Evolutionary conservation across 805 yeast genomes (phyloP), one percentile per base, ranked within the genome.

Genomic region (Metschnikowia kunwiensis): DNA sequence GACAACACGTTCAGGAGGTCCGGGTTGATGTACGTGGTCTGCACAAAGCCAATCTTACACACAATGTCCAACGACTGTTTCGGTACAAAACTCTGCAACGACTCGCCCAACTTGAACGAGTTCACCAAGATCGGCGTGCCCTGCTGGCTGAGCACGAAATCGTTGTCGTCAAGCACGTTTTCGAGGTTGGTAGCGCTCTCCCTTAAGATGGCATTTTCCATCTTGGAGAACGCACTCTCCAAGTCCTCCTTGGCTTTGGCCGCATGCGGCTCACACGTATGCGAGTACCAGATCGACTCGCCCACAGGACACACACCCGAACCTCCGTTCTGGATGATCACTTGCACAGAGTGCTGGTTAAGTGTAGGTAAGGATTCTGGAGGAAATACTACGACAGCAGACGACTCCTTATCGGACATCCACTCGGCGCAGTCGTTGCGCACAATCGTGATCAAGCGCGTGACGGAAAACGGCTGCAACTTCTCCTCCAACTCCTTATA

Each of bases 301-400:
- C 86, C 93, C n/a, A 58, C 57, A 2, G 96, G 94, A 48, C 95
- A 87, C 47, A 84, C 81, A 12, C 95, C 96, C 1, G 91, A 70
- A 8, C 87, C 93, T 6, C 88, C 79, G 34, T 95, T 95, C 70
- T 86, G 79, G 22, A 93, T 86, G 26, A 91, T 65, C 4, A 82
- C 91, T 61, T 89, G 97, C 24, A 91, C 93, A 7, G 93, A 86
- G 47, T 67, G 72, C 40, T 65, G 67, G 58, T 93, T 91, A 33
- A 68, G 51, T 11, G 78, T 69, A 14, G 81, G 74, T 38, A 91
- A 70, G 1, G 95, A 79, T 12, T 77, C 75, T 12, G 95, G 89
- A 13, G 98, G 97, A 70, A 93, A 91, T 1, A 88, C 95, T 20
- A 91, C 95, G 22, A 89, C 72, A 0, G 96, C 85, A 0, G 91